Evolutionary conservation across 495 filamentous ascomycete genomes (phyloP).

Genomic region (Friedmanniomyces simplex): DNA sequence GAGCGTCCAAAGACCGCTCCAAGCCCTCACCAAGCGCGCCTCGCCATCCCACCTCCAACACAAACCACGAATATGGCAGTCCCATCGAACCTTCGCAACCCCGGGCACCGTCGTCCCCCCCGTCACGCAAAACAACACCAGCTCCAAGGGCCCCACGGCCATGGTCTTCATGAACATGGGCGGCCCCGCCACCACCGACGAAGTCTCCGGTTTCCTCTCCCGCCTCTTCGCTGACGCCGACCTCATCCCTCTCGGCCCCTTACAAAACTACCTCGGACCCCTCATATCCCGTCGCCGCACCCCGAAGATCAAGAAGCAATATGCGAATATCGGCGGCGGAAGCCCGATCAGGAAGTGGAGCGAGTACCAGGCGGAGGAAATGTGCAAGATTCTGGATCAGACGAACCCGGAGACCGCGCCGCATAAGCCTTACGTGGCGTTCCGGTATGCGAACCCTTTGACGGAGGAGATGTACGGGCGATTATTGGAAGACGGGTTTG

Average conservation of each 20-base stretch:
- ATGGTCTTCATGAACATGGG: conserved; percentile 99
- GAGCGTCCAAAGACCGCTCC: conserved; percentile 15
- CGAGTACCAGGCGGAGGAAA: conserved; percentile 79
- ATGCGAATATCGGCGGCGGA: conserved; percentile 88
- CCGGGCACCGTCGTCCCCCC: conserved; percentile 48
- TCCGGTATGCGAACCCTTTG: conserved; percentile 86
- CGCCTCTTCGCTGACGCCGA: conserved; percentile 92
- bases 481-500: conserved; percentile 80
- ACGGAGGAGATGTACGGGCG: conserved; percentile 85
- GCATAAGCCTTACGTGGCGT: conserved; percentile 98
- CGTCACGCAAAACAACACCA: conserved; percentile 57
- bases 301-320: conserved; percentile 92
- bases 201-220: conserved; percentile 88
- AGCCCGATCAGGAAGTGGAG: conserved; percentile 98
- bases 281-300: conserved; percentile 78
- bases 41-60: conserved; percentile 15
- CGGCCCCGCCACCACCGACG: conserved; percentile 75
- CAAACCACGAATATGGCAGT: conserved; percentile 37
- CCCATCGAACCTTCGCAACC: conserved; percentile 23
- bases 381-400: conserved; percentile 91
- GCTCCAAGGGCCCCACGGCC: conserved; percentile 66
- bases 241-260: conserved; percentile 86
- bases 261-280: conserved; percentile 84
- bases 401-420: conserved; percentile 87
- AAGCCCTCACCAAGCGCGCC: conserved; percentile 21